Conservation (phyloP, 345 rosid species). For the Boechera retrofracta region DNA sequence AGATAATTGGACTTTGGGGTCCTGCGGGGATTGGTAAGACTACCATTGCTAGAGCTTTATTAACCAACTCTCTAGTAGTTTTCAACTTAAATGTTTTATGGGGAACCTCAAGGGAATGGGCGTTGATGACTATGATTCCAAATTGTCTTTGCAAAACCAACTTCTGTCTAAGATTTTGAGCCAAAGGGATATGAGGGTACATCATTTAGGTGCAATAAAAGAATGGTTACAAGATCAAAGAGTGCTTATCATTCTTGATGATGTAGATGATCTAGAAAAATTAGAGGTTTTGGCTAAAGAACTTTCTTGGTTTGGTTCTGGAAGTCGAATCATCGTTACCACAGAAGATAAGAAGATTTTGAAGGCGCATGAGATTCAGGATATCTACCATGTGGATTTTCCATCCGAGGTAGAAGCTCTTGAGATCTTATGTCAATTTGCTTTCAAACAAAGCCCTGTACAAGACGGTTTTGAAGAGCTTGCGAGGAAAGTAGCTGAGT, state of each 20-base stretch:
- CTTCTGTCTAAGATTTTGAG: background rate
- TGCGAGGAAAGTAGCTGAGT: background rate
- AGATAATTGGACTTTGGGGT: slow-evolving; percentile 17
- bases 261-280: slow-evolving; percentile 50
- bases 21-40: slow-evolving; percentile 14
- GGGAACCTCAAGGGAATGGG: background rate
- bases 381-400: background rate
- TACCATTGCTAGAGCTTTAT: slow-evolving; percentile 4
- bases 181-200: background rate
- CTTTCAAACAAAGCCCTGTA: slow-evolving; percentile 16
- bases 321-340: background rate
- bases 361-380: background rate
- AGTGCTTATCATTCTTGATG: slow-evolving; percentile 53
- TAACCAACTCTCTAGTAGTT: background rate
- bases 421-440: slow-evolving; percentile 9
- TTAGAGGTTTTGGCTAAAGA: slow-evolving; percentile 50
- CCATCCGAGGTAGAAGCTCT: slow-evolving; percentile 12
- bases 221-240: slow-evolving; percentile 13
- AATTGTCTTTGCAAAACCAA: background rate
- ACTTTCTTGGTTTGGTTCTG: background rate
- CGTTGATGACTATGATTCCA: background rate
- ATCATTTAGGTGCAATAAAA: background rate
- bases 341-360: background rate
- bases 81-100: background rate
- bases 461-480: background rate